Base-by-base conservation (phyloP, 176 grass and related monocot species). In the Avena sativa region DNA sequence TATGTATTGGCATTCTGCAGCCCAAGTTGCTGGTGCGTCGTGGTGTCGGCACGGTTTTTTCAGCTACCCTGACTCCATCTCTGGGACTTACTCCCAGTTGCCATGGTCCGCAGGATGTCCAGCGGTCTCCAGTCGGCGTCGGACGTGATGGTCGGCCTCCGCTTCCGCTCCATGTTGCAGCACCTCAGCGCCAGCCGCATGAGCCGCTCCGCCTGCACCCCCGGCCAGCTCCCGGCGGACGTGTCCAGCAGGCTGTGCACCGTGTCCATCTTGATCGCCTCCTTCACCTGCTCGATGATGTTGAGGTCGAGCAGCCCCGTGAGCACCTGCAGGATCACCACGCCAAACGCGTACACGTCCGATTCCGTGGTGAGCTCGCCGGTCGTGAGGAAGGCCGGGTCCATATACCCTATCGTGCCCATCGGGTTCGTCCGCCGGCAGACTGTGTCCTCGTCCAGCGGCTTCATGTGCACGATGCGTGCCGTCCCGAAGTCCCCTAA, bases 401-500 rank as follows among this genome's bases (percentile, higher is more conserved):
- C 88, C 57, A 88, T 90, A 67, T 88, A 90, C 23, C 91, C 88
- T 9, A 23, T 50, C 0, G 88, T 93, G 32, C 88, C 88, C 88
- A 90, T 88, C 30, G 88, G 88, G 71, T 85, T 90, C 2, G 91
- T 93, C 17, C 83, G 83, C 5, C 81, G 81, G 36, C 80, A 40
- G 85, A 93, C 79, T 25, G 84, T 90, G 28, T 76, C 85, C 82
- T 81, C 78, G 26, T 84, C 77, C 47, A 89, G 74, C 7, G 81
- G 82, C 81, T 90, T 86, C 50, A 87, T 17, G 43, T 67, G 88
- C 40, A 93, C 88, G 15, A 74, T 2, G 21, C 82, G 61, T 1
- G 89, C 89, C n/a, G 86, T 96, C 56, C 94, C 91, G 25, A 91
- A 91, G 80, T 95, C 91, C 2, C 91, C 86, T 0, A 95, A 89